A percentile compares a stretch with the other conserved stretches of the same genome.
Evolutionary conservation across 768 basidiomycete genomes (phyloP).

Genomic region (Collybiopsis confluens): DNA sequence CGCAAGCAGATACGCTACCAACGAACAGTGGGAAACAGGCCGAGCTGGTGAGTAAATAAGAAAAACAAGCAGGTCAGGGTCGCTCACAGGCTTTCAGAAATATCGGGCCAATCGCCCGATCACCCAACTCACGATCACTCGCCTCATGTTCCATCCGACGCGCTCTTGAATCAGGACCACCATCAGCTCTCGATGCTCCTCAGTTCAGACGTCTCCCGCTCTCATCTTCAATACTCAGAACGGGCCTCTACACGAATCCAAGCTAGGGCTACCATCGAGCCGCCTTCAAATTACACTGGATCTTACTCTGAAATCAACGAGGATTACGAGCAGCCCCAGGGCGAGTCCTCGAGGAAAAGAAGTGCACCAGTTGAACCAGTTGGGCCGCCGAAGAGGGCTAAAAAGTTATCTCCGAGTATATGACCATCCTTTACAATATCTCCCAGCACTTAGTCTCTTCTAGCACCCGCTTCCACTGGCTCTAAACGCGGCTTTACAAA

Average conservation of each 20-base stretch:
- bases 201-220: neutral
- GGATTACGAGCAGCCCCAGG: neutral
- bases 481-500: conserved; percentile 67
- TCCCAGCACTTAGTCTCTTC: neutral
- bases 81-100: neutral
- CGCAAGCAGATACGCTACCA: neutral
- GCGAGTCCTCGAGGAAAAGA: neutral
- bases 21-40: neutral
- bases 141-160: neutral
- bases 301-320: neutral
- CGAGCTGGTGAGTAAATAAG: neutral
- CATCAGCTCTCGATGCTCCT: neutral
- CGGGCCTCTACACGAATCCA: neutral
- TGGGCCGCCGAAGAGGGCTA: neutral
- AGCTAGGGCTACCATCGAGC: neutral
- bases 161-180: neutral
- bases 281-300: neutral
- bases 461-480: conserved; percentile 12
- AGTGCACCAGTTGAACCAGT: neutral
- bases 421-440: neutral
- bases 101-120: conserved; percentile 4
- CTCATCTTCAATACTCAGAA: neutral
- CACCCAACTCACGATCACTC: neutral
- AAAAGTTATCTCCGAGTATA: neutral
- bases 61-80: neutral